Evolutionary conservation across 768 basidiomycete species (phyloP).

Genomic region (Galerina sulciceps): DNA sequence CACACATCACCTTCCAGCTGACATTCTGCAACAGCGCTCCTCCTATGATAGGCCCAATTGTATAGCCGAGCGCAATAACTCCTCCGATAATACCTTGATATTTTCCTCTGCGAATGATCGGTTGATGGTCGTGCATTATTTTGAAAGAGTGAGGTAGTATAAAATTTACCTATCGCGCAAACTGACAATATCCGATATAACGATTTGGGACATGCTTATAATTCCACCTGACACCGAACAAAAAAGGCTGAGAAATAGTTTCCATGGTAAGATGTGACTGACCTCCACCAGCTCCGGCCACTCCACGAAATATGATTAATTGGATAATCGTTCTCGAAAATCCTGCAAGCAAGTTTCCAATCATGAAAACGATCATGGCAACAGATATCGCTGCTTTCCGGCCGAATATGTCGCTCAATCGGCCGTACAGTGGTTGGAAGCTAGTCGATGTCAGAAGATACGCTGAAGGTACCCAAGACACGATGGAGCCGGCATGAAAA

Average conservation of each 20-base stretch:
- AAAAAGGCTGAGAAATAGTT: too few species aligned
- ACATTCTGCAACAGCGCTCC: conserved; percentile 66
- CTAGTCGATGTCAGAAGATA: conserved; percentile 72
- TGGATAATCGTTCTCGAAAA: conserved; percentile 67
- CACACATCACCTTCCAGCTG: conserved; percentile 57
- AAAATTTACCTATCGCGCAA: conserved; percentile 60
- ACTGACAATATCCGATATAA: conserved; percentile 74
- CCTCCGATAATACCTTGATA: conserved; percentile 77
- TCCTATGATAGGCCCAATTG: conserved; percentile 70
- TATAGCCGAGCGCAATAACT: conserved; percentile 59
- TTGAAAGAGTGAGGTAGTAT: not conserved
- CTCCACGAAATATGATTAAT: conserved; percentile 69
- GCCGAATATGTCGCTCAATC: conserved; percentile 70
- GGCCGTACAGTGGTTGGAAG: conserved; percentile 65
- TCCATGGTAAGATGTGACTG: conserved; percentile 11
- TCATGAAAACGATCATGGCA: conserved; percentile 65
- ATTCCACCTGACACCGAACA: conserved; percentile 58
- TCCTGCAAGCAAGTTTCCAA: conserved; percentile 69
- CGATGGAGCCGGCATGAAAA: conserved; percentile 66
- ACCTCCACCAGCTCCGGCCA: conserved; percentile 73
- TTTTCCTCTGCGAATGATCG: conserved; percentile 54
- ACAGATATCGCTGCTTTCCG: conserved; percentile 62
- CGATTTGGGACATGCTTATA: conserved; percentile 70
- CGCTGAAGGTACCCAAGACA: conserved; percentile 75
- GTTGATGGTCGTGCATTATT: not conserved